These are phyloP conservation scores for Phytopythium montanum DNA, from an alignment of 352 stramenopile genomes.

Conservation along the genomic window DNA sequence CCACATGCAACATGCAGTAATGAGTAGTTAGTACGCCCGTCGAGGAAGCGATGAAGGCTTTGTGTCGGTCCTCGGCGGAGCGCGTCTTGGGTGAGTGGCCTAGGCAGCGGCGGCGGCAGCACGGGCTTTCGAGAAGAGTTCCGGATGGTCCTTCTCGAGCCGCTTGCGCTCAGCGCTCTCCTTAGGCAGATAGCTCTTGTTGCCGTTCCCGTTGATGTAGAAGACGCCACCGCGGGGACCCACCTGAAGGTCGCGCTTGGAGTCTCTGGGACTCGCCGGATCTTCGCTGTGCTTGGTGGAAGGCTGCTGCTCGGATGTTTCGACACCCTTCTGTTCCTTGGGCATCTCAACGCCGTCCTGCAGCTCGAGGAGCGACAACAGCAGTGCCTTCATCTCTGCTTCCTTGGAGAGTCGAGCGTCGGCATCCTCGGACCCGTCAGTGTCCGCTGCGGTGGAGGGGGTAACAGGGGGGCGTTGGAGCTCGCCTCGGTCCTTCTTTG, in stretches of 20 bases:
- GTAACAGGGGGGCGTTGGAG: background rate
- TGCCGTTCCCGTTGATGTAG: background rate
- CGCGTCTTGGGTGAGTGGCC: background rate
- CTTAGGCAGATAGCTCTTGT: background rate
- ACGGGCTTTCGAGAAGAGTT: too few species aligned
- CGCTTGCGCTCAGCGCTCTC: background rate
- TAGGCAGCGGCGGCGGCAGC: background rate
- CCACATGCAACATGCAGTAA: background rate
- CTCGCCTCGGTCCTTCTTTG: background rate
- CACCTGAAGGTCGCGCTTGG: background rate
- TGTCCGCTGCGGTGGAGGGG: background rate
- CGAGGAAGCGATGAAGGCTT: background rate
- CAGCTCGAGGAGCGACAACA: background rate
- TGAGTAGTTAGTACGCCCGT: background rate
- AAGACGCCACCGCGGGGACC: background rate
- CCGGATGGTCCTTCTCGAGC: background rate
- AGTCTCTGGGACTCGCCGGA: background rate
- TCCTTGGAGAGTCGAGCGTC: background rate
- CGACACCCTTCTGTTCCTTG: background rate
- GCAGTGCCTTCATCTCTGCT: background rate
- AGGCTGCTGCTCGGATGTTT: too few species aligned
- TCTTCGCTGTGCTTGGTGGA: background rate
- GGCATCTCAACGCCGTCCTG: background rate
- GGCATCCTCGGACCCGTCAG: background rate
- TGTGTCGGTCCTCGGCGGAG: background rate